Conservation (phyloP, 106 monocot species). For the Acanthochlamys bracteata region DNA sequence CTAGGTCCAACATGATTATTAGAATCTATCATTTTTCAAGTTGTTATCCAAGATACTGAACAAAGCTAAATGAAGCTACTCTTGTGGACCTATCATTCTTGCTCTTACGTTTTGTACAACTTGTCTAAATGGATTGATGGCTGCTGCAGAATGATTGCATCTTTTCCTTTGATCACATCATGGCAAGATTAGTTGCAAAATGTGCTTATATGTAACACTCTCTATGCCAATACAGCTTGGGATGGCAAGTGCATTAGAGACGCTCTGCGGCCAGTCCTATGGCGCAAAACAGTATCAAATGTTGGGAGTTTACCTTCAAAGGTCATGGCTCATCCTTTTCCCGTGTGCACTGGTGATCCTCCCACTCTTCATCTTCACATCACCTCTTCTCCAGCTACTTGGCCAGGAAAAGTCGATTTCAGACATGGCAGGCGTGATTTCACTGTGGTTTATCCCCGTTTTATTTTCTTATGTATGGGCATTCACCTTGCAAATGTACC, state of each 20-base stretch:
- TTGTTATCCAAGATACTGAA: too few relatives aligned
- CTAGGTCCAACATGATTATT: too few relatives aligned
- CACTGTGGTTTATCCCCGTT: constrained; percentile 8
- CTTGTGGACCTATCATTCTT: too few relatives aligned
- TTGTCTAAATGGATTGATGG: too few relatives aligned
- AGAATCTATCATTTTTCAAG: too few relatives aligned
- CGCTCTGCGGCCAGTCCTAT: constrained; percentile 1
- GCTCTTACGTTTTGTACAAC: too few relatives aligned
- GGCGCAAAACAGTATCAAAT: constrained; percentile 10
- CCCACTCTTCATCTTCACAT: constrained; percentile 11
- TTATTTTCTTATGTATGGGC: constrained; percentile 1
- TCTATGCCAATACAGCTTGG: neutral
- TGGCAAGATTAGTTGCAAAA: neutral
- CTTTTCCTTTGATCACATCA: neutral
- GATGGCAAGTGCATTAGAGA: constrained; percentile 11
- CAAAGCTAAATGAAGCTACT: too few relatives aligned
- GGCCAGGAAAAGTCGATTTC: constrained; percentile 7
- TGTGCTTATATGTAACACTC: too few relatives aligned
- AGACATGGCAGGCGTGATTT: neutral
- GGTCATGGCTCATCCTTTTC: constrained; percentile 7
- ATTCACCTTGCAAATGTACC: constrained; percentile 10
- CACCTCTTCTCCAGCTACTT: constrained; percentile 6
- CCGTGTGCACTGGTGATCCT: constrained; percentile 1
- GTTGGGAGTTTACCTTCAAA: constrained; percentile 12
- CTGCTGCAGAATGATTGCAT: too few relatives aligned